Base-by-base conservation (phyloP, 352 stramenopile species). In the Albugo laibachii region DNA sequence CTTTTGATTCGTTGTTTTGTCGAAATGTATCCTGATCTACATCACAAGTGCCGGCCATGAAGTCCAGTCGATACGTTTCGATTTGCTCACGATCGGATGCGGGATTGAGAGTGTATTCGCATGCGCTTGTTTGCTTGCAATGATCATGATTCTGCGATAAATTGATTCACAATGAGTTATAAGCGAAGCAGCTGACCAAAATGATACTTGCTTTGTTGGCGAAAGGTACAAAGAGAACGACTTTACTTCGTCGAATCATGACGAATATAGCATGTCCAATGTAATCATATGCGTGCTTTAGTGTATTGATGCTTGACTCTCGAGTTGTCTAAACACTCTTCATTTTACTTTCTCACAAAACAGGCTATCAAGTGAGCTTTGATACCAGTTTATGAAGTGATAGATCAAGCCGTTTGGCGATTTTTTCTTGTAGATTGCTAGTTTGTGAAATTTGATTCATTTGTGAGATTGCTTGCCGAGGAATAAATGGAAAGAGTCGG, bases 1-100 rank as follows among this genome's bases (percentile, higher is more conserved):
- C 3, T 31, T 31, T 31, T 31, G 24, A 31, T n/a, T n/a, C n/a
- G n/a, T n/a, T n/a, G n/a, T n/a, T n/a, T n/a, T n/a, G n/a, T n/a
- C n/a, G n/a, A n/a, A n/a, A n/a, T n/a, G n/a, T n/a, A n/a, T n/a
- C n/a, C n/a, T n/a, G n/a, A n/a, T n/a, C n/a, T n/a, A n/a, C n/a
- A n/a, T n/a, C n/a, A n/a, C n/a, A n/a, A n/a, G n/a, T n/a, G n/a
- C n/a, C n/a, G n/a, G n/a, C n/a, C n/a, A n/a, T n/a, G n/a, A n/a
- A n/a, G n/a, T n/a, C n/a, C n/a, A n/a, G 92, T 97, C 56, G 98
- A 97, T 63, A 98, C 98, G 58, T 97, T 97, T 42, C 95, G 94
- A 66, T 99, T 98, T n/a, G 92, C 94, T 94, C 95, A 99, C 95
- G 94, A 99, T 58, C 95, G 92, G 16, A 59, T 78, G n/a, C n/a